Evolutionary conservation across 139 green algal species (phyloP), one percentile per base, ranked within the genome.

Genomic region (Medakamo hakoo): DNA sequence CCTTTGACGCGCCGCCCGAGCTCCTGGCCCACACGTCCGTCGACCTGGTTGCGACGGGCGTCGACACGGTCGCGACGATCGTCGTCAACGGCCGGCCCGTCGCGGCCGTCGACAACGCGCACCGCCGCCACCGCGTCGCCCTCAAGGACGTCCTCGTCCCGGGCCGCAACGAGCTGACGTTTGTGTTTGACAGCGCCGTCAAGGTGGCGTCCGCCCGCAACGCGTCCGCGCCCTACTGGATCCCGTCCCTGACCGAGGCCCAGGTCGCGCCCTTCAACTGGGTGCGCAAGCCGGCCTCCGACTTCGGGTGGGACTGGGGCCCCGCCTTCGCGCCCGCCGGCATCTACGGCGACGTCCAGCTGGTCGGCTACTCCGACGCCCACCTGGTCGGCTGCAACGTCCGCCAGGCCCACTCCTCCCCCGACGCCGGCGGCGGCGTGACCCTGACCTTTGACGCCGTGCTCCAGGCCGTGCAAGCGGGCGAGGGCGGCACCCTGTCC

Each of bases 231-330:
- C 40, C 40, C 16, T 52, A 52, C 40, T 9, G 9, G 9, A 52
- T 52, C 16, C 40, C 40, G 9, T 9, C 40, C 40, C 9, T 52
- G 9, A 52, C 16, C 9, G 40, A 52, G 30, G 68, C 55, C 16
- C 18, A 52, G 1, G 66, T 78, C 4, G 63, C 72, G 19, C 57
- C 66, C 55, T 91, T 84, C 75, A 88, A 86, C 75, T 90, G 86
- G 57, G 60, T 84, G 18, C 71, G 84, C 58, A 92, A 91, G 65
- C 72, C 84, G 1, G 79, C 78, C 3, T 78, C 69, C 48, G 81
- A 90, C 64, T 87, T 87, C 77, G 68, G 60, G n/a, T 92, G 85
- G 85, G 86, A 93, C 72, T 93, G 85, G 85, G 83, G 80, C 1
- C 86, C 86, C 24, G 78, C 77, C 14, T 82, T 89, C 62, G 76